Percentiles rank a stretch among this genome's conserved stretches.
Conservation (phyloP, 106 monocot genomes). For the Dendrobium officinale region DNA sequence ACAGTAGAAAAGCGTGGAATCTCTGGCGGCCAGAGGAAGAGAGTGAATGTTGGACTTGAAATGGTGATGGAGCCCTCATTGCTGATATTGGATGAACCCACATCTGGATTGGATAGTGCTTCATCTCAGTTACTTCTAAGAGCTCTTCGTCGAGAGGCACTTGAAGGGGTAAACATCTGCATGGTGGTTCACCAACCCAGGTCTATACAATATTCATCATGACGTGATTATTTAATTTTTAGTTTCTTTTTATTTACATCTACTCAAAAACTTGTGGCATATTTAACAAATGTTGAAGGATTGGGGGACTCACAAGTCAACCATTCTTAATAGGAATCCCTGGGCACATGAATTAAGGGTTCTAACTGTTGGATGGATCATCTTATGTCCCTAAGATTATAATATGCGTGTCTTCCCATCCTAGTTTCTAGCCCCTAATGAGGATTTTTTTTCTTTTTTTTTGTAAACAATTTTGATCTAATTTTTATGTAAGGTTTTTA, state of each 20-base stretch:
- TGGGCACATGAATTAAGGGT: too few species aligned
- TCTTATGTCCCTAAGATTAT: too few species aligned
- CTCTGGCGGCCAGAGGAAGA: slow-evolving; percentile 85
- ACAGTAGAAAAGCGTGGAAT: slow-evolving; percentile 94
- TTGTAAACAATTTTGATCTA: too few species aligned
- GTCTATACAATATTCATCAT: slow-evolving; percentile 17
- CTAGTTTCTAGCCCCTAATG: too few species aligned
- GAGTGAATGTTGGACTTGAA: slow-evolving; percentile 88
- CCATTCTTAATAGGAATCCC: too few species aligned
- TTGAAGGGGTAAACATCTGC: slow-evolving; percentile 79
- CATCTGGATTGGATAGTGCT: slow-evolving; percentile 88
- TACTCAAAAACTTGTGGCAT: not conserved
- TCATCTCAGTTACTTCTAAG: slow-evolving; percentile 73
- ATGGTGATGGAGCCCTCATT: slow-evolving; percentile 96
- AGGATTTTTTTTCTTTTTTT: too few species aligned
- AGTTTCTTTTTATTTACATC: not conserved
- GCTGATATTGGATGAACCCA: slow-evolving; percentile 84
- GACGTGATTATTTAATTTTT: not conserved
- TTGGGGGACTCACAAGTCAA: too few species aligned
- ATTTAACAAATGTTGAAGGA: not conserved
- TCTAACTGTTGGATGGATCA: too few species aligned
- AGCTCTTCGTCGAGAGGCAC: slow-evolving; percentile 84
- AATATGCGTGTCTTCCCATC: too few species aligned
- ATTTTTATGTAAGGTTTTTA: too few species aligned
- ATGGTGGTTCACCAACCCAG: slow-evolving; percentile 93